Conservation (phyloP, 164 flowering plant species). For the Vitis amurensis region DNA sequence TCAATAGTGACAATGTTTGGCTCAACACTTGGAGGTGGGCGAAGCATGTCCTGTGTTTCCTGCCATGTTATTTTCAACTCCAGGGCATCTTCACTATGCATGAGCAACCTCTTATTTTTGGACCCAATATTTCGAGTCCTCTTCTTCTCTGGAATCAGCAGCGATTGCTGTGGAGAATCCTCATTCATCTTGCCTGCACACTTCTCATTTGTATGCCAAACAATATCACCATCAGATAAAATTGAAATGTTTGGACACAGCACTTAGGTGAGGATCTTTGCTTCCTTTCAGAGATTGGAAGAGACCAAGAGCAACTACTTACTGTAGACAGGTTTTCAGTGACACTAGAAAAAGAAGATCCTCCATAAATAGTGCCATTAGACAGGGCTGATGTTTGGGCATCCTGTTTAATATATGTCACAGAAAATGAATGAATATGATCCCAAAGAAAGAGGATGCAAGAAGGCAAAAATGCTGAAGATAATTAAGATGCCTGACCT, state of each 20-base stretch:
- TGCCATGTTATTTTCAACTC: constrained; percentile 94
- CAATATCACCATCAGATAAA: constrained; percentile 24
- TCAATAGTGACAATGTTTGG: constrained; percentile 65
- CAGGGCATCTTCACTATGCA: constrained; percentile 78
- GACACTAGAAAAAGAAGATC: constrained; percentile 27
- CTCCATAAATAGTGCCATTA: constrained; percentile 32
- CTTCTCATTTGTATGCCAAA: constrained; percentile 32
- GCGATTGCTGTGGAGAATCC: constrained; percentile 27
- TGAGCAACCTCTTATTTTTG: constrained; percentile 79
- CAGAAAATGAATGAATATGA: background rate
- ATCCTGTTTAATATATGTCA: constrained; percentile 34
- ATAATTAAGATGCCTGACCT: constrained; percentile 34
- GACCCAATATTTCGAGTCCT: constrained; percentile 71
- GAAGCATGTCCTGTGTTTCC: constrained; percentile 93
- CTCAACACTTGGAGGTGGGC: constrained; percentile 74
- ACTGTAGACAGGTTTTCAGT: constrained; percentile 24
- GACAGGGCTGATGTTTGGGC: constrained; percentile 29
- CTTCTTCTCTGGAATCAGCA: constrained; percentile 37
- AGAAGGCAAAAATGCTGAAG: background rate
- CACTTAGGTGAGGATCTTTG: constrained; percentile 23
- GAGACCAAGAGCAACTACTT: constrained; percentile 26
- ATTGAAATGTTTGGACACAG: constrained; percentile 20
- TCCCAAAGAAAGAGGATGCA: background rate
- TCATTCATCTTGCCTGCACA: constrained; percentile 24
- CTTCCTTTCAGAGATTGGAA: constrained; percentile 16